Percentiles rank a stretch among this genome's conserved stretches.
Evolutionary conservation across 1,284 basidiomycete genomes (phyloP).

Genomic region (Melampsora americana): DNA sequence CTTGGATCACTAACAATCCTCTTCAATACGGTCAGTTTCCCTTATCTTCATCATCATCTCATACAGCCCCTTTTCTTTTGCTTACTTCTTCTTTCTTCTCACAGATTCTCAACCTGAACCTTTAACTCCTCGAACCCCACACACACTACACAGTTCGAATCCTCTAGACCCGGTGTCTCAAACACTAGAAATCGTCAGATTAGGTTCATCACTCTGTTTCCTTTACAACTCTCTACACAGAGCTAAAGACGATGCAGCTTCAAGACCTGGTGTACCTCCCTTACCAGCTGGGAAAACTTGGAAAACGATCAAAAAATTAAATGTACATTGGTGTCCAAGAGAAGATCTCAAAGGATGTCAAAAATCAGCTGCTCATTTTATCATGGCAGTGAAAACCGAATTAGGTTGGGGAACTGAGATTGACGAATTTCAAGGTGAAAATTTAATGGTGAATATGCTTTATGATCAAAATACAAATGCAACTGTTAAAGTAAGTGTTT

Average conservation of each 20-base stretch:
- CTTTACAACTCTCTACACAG: constrained; percentile 85
- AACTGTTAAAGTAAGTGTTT: constrained; percentile 74
- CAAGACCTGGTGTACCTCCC: constrained; percentile 38
- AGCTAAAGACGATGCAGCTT: background rate
- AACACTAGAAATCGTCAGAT: constrained; percentile 87
- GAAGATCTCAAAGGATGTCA: constrained; percentile 73
- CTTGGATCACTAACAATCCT: constrained; percentile 54
- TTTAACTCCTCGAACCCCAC: constrained; percentile 49
- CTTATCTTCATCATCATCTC: constrained; percentile 51
- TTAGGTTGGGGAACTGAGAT: constrained; percentile 55
- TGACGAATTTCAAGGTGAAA: constrained; percentile 53
- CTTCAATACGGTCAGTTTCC: constrained; percentile 60
- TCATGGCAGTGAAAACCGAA: constrained; percentile 59
- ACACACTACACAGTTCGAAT: background rate
- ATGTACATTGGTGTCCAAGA: constrained; percentile 62
- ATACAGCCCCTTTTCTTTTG: background rate
- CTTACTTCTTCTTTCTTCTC: constrained; percentile 50
- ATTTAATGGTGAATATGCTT: constrained; percentile 65
- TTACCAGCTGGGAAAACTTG: constrained; percentile 64
- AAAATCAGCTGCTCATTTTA: constrained; percentile 60
- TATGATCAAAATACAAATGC: constrained; percentile 89
- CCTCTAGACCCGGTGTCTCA: constrained; percentile 67
- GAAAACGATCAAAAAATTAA: constrained; percentile 61
- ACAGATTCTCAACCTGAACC: constrained; percentile 50
- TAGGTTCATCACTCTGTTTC: constrained; percentile 89